These are phyloP conservation scores for Solanum hybrid DNA, from an alignment of 305 asterid genomes.

Conservation along the genomic window DNA sequence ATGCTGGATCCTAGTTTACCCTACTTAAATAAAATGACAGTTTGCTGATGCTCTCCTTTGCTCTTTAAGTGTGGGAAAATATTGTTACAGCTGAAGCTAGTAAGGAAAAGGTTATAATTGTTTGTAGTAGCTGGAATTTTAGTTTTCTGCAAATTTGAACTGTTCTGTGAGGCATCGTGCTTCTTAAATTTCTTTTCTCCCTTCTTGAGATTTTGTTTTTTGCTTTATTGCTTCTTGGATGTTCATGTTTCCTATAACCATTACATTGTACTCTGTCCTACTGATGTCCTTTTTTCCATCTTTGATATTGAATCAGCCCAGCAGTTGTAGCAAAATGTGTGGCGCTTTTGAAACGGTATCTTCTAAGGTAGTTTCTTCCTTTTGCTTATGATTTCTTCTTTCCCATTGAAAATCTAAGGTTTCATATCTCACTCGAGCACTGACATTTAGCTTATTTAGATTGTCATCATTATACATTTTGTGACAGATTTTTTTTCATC, in stretches of 20 bases:
- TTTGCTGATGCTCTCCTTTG: neutral
- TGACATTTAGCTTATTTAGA: neutral
- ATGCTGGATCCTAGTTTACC: neutral
- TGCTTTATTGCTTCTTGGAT: neutral
- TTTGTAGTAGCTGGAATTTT: neutral
- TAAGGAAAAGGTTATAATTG: neutral
- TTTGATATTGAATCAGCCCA: conserved; percentile 51
- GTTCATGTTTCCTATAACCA: neutral
- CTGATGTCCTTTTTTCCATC: conserved; percentile 6
- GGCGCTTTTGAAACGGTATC: conserved; percentile 84
- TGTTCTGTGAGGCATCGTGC: neutral
- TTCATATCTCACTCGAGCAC: neutral
- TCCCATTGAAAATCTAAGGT: neutral
- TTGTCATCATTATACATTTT: neutral
- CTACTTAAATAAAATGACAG: neutral
- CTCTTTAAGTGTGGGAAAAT: neutral
- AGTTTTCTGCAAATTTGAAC: conserved; percentile 1
- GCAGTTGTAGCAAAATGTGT: conserved; percentile 98
- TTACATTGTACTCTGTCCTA: conserved; percentile 11
- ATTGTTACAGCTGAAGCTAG: neutral
- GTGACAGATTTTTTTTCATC: neutral
- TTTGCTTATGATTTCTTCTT: neutral
- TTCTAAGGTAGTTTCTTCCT: conserved; percentile 58
- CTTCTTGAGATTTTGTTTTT: neutral
- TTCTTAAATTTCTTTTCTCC: neutral